Evolutionary conservation across 139 green algal species (phyloP).

Genomic region (Choricystis sp.): DNA sequence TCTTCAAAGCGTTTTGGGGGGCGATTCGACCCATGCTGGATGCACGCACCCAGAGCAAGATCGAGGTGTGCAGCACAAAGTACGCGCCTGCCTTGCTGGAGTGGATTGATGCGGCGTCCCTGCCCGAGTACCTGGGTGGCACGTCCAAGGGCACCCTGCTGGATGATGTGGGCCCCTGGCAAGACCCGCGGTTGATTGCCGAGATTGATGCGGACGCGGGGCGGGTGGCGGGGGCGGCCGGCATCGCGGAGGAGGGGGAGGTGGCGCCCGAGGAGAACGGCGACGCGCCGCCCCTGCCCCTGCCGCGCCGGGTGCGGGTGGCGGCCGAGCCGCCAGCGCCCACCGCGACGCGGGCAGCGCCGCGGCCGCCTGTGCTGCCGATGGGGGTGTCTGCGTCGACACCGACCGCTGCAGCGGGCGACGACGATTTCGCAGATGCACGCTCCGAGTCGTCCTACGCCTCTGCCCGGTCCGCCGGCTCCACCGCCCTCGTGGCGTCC

Average conservation of each 20-base stretch:
- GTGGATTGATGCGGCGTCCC: constrained; percentile 49
- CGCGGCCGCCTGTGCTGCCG: too few species aligned
- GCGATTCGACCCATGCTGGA: constrained; percentile 61
- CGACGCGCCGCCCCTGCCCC: not conserved
- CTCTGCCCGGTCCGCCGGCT: not conserved
- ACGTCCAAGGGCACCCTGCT: constrained; percentile 40
- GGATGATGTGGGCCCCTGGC: constrained; percentile 70
- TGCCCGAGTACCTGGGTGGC: constrained; percentile 64
- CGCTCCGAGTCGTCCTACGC: not conserved
- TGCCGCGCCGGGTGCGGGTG: too few species aligned
- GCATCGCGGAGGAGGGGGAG: constrained; percentile 3
- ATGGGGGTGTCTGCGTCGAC: too few species aligned
- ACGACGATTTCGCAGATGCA: not conserved
- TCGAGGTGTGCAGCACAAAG: constrained; percentile 53
- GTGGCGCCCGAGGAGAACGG: not conserved
- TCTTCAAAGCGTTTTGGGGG: constrained; percentile 55
- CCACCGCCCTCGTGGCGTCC: not conserved
- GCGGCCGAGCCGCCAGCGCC: too few species aligned
- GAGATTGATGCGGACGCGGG: constrained; percentile 12
- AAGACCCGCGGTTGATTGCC: constrained; percentile 33
- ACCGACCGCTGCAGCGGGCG: too few species aligned
- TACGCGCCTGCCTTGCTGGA: constrained; percentile 54
- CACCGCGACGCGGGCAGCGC: too few species aligned
- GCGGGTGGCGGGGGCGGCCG: not conserved
- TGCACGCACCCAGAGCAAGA: constrained; percentile 55